Conservation (phyloP, 805 yeast genomes). For the Diddensiella transvaalensis region DNA sequence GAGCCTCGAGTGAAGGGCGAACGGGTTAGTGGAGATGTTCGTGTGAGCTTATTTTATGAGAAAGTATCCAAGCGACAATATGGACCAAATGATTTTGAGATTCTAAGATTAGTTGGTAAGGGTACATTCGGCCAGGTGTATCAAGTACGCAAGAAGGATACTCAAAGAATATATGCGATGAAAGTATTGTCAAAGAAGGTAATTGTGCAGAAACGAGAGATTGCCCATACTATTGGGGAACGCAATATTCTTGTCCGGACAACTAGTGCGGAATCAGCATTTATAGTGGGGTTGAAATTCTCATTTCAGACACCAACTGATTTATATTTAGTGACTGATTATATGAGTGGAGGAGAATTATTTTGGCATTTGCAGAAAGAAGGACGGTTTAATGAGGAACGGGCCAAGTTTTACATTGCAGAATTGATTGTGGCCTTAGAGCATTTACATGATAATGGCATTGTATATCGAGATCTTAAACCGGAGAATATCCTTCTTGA, state of each 20-base stretch:
- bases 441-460: slow-evolving; percentile 91
- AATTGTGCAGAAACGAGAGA: slow-evolving; percentile 93
- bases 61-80: slow-evolving; percentile 61
- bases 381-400: slow-evolving; percentile 86
- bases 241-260: slow-evolving; percentile 92
- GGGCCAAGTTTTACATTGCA: slow-evolving; percentile 96
- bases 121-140: slow-evolving; percentile 98
- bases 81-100: slow-evolving; percentile 94
- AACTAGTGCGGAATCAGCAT: slow-evolving; percentile 82
- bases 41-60: slow-evolving; percentile 69
- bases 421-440: slow-evolving; percentile 91
- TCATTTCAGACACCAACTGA: slow-evolving; percentile 95
- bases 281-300: slow-evolving; percentile 92
- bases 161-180: slow-evolving; percentile 93
- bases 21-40: slow-evolving; percentile 71
- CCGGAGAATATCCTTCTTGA: slow-evolving; percentile 95
- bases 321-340: slow-evolving; percentile 90
- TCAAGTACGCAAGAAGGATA: slow-evolving; percentile 90
- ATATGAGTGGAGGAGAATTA: slow-evolving; percentile 97
- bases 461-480: slow-evolving; percentile 93
- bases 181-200: slow-evolving; percentile 91
- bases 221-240: slow-evolving; percentile 98
- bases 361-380: slow-evolving; percentile 97
- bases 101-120: slow-evolving; percentile 83
- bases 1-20: slow-evolving; percentile 74